A percentile compares a stretch with the other conserved stretches of the same genome.
Conservation (phyloP, 352 stramenopile genomes). For the Phytophthora hibernalis region DNA sequence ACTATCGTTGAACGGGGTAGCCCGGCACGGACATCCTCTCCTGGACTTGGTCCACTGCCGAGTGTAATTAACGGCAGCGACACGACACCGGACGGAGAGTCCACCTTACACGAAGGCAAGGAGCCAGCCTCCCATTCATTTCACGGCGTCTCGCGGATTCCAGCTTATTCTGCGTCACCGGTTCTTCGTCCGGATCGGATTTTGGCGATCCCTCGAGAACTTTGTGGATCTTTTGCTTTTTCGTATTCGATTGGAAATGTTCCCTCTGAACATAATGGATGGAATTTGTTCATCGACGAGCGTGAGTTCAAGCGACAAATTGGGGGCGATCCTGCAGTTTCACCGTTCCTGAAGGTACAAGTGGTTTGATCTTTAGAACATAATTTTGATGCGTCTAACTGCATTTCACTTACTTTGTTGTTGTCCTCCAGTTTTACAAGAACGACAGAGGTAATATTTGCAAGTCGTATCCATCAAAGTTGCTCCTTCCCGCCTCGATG, state of each 20-base stretch:
- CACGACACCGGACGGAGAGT: slow-evolving; percentile 15
- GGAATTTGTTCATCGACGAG: slow-evolving; percentile 79
- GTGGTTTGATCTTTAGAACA: background rate
- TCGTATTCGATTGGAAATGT: slow-evolving; percentile 57
- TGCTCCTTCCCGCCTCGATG: slow-evolving; percentile 80
- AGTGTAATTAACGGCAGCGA: slow-evolving; percentile 15
- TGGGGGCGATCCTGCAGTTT: slow-evolving; percentile 55
- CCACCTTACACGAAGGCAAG: slow-evolving; percentile 18
- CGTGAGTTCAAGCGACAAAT: slow-evolving; percentile 85
- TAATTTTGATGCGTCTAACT: background rate
- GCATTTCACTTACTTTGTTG: slow-evolving; percentile 6
- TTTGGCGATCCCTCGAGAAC: slow-evolving; percentile 45
- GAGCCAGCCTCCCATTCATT: slow-evolving; percentile 16
- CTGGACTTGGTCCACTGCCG: slow-evolving; percentile 19
- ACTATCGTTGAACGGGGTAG: slow-evolving; percentile 33
- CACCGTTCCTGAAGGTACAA: slow-evolving; percentile 76
- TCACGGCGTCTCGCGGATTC: slow-evolving; percentile 22
- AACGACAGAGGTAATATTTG: slow-evolving; percentile 85
- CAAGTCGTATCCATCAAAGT: slow-evolving; percentile 81
- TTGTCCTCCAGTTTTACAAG: slow-evolving; percentile 66
- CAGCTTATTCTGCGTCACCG: slow-evolving; percentile 44
- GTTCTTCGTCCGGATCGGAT: slow-evolving; percentile 47
- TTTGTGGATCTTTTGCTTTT: slow-evolving; percentile 76
- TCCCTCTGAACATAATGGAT: slow-evolving; percentile 65
- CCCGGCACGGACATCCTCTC: slow-evolving; percentile 19